These are phyloP conservation scores for Ambrosia artemisiifolia DNA, from an alignment of 129 eudicot species.

Conservation along the genomic window DNA sequence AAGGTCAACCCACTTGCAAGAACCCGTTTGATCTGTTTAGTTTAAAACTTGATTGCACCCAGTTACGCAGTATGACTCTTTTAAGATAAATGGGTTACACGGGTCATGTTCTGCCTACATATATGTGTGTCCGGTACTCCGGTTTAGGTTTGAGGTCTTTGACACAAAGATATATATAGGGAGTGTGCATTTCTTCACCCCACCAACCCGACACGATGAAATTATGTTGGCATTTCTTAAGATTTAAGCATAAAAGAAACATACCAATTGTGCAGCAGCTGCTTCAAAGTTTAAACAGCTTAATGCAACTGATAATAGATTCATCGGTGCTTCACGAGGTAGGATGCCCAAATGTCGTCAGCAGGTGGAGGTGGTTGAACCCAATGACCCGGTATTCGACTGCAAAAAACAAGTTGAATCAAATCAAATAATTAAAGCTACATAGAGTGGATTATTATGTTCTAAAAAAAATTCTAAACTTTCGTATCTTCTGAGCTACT, in stretches of 20 bases:
- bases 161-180: too few relatives aligned
- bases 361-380: slow-evolving; percentile 90
- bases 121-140: too few relatives aligned
- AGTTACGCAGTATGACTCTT: too few relatives aligned
- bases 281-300: neutral
- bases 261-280: slow-evolving; percentile 3
- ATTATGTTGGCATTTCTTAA: neutral
- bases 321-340: slow-evolving; percentile 59
- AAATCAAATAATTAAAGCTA: slow-evolving; percentile 1
- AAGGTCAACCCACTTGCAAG: too few relatives aligned
- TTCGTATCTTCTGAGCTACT: neutral
- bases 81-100: too few relatives aligned
- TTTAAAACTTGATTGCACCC: too few relatives aligned
- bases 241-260: neutral
- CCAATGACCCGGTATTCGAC: slow-evolving; percentile 99
- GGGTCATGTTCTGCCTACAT: too few relatives aligned
- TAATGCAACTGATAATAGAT: neutral
- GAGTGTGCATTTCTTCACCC: too few relatives aligned
- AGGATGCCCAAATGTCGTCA: slow-evolving; percentile 90
- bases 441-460: neutral
- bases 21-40: too few relatives aligned
- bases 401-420: slow-evolving; percentile 31
- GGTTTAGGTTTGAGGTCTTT: too few relatives aligned
- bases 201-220: too few relatives aligned
- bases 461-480: neutral